These are phyloP conservation scores for Fusarium protoensiforme DNA, from an alignment of 2,329 filamentous ascomycete species.

Conservation along the genomic window DNA sequence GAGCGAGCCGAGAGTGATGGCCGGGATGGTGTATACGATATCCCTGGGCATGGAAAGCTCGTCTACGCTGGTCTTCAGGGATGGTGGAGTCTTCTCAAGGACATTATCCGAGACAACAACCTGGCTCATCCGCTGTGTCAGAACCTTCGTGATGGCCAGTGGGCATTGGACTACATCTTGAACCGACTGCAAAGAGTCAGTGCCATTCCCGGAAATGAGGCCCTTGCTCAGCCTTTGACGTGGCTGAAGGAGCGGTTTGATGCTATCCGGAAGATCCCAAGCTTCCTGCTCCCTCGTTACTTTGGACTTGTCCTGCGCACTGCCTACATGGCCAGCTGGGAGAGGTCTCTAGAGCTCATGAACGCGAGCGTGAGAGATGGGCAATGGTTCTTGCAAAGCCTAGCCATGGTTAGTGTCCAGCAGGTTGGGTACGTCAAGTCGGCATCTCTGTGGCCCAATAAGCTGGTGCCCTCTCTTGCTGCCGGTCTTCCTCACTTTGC, in stretches of 20 bases:
- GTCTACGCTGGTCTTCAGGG: slow-evolving; percentile 98
- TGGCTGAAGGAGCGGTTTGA: slow-evolving; percentile 91
- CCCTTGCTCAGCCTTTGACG: slow-evolving; percentile 72
- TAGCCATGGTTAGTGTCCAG: slow-evolving; percentile 93
- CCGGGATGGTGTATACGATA: slow-evolving; percentile 86
- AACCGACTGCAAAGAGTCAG: slow-evolving; percentile 80
- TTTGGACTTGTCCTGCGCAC: slow-evolving; percentile 91
- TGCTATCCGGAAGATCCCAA: slow-evolving; percentile 85
- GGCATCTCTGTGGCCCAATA: slow-evolving; percentile 88
- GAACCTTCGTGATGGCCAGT: slow-evolving; percentile 89
- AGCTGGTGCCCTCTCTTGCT: slow-evolving; percentile 85
- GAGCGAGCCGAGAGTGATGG: slow-evolving; percentile 82
- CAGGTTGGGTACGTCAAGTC: slow-evolving; percentile 90
- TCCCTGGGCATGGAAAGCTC: slow-evolving; percentile 84
- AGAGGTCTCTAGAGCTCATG: slow-evolving; percentile 83
- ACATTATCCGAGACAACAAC: slow-evolving; percentile 88
- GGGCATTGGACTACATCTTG: slow-evolving; percentile 90
- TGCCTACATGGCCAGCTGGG: slow-evolving; percentile 85
- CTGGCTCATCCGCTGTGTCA: slow-evolving; percentile 94
- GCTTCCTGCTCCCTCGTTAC: slow-evolving; percentile 90
- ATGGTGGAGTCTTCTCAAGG: slow-evolving; percentile 93
- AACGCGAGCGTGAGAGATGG: slow-evolving; percentile 80
- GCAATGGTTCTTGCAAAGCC: slow-evolving; percentile 87
- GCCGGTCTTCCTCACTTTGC: slow-evolving; percentile 95
- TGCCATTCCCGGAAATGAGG: slow-evolving; percentile 68